Evolutionary conservation across 2,329 filamentous ascomycete species (phyloP), one percentile per base, ranked within the genome.

Genomic region (Clarireedia homoeocarpa): DNA sequence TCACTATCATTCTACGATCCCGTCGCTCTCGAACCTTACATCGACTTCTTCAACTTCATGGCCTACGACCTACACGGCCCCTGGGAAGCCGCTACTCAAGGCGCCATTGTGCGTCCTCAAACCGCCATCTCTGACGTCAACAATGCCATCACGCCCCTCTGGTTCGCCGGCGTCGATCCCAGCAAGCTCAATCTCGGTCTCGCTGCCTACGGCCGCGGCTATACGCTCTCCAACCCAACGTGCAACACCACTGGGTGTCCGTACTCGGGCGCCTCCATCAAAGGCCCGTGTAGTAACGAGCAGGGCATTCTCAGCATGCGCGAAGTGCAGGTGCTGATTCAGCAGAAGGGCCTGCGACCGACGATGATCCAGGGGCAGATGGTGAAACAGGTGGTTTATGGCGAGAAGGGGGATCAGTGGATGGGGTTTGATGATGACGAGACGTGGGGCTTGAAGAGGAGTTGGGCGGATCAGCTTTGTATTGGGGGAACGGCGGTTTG

Each of bases 171-270:
- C 1, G 52, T 79, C 0, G 58, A 72, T 44, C 69, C 72, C 0
- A 46, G 51, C 3, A 76, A 78, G 58, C 62, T 79, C 38, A 75
- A 75, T 55, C 62, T 80, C 2, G 77, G 77, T 0, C 53, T 78
- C 0, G 75, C 75, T 1, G 71, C 70, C 48, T 80, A 80, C 52
- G 76, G 76, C 0, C 67, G 76, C 5, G 71, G 73, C 2, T 78
- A 73, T 47, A 77, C 72, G 0, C 53, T 69, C 3, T 48, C 56
- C 2, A 61, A 65, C 47, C 45, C 55, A 0, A 53, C 42, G 3
- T 68, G 64, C 56, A 63, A 58, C 36, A 63, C 59, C 17, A 47
- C 65, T 4, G 61, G 63, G 2, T 69, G 69, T 58, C 58, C 62
- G 6, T 67, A 67, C 40, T 36, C 53, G 3, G 57, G 62, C 24